Evolutionary conservation across 179 eudicot species (phyloP), one percentile per base, ranked within the genome.

Genomic region (Carnegiea gigantea): DNA sequence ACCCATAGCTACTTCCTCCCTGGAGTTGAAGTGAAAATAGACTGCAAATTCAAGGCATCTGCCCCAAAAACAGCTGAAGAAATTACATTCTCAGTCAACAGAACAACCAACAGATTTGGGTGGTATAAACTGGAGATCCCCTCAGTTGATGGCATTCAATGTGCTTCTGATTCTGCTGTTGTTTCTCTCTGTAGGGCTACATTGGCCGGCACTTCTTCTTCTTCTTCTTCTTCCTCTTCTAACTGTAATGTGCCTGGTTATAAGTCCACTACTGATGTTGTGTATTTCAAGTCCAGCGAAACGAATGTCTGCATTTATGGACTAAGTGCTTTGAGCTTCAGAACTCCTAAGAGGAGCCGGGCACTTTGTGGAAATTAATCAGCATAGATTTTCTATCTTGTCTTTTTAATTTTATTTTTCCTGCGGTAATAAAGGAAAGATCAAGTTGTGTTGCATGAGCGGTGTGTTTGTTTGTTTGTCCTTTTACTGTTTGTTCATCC

Each of bases 1-100:
- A 83, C 81, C 67, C 92, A 94, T 87, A 96, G 98, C 92, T 96
- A 92, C 90, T 96, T 94, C 88, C 74, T 94, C 65, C 91, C 99
- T 92, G 98, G 97, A 62, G 97, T 80, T n/a, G 96, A 90, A 74
- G 98, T 95, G 44, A 87, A 86, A 84, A 82, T 95, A 64, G 97
- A 95, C 36, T 95, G 99, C 94, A 92, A 83, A 78, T 90, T 95
- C 85, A 90, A 87, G 80, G 98, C 93, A 72, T 84, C 73, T 28
- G 90, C 94, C 28, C 91, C 93, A 10, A 87, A 89, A 78, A 92
- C 95, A 40, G 86, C 91, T 20, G 99, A 95, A 68, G 91, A 91
- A 81, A 92, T 95, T 78, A 70, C 90, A 48, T 92, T 95, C 75
- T 88, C 99, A 49, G 98, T 87, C 65, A 95, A 90, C 82, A 89